phyloP scores from a whole-genome alignment of 495 filamentous ascomycete genomes.

The Cryomyces antarcticus region DNA sequence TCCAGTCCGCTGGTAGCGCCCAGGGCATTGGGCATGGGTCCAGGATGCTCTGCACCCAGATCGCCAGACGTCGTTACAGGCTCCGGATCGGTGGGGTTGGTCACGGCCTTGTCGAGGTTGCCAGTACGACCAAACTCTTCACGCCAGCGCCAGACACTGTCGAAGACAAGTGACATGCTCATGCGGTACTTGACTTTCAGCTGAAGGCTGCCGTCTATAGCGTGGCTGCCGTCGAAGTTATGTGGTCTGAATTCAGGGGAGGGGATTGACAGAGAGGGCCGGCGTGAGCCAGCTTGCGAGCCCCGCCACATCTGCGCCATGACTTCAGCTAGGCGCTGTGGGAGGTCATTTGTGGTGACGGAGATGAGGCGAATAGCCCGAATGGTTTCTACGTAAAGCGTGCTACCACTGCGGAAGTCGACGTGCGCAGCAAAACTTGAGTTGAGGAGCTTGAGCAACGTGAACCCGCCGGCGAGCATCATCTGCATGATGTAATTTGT shows the following conservation, averaged over 20 bases:
- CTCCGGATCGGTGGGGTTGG: slow-evolving; percentile 43
- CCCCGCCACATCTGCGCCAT: slow-evolving; percentile 84
- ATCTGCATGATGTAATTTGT: slow-evolving; percentile 85
- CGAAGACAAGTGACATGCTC: slow-evolving; percentile 84
- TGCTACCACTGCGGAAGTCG: slow-evolving; percentile 51
- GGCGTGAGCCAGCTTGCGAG: slow-evolving; percentile 20
- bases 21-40: too few relatives aligned
- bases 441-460: slow-evolving; percentile 65
- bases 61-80: too few relatives aligned
- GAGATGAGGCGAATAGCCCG: slow-evolving; percentile 56
- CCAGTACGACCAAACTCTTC: slow-evolving; percentile 53
- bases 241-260: slow-evolving; percentile 6
- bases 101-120: slow-evolving; percentile 63
- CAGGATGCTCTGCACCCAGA: too few relatives aligned
- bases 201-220: slow-evolving; percentile 54
- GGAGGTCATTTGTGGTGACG: slow-evolving; percentile 65
- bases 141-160: slow-evolving; percentile 85
- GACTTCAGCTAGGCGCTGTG: slow-evolving; percentile 69
- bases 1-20: too few relatives aligned
- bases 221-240: slow-evolving; percentile 5
- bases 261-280: slow-evolving; percentile 8
- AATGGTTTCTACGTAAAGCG: slow-evolving; percentile 58
- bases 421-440: slow-evolving; percentile 61
- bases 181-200: slow-evolving; percentile 75
- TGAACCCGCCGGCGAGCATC: slow-evolving; percentile 72